A percentile compares a stretch with the other conserved stretches of the same genome.
phyloP scores from a whole-genome alignment of 23 red algal genomes.

The Gracilaria gracilis region DNA sequence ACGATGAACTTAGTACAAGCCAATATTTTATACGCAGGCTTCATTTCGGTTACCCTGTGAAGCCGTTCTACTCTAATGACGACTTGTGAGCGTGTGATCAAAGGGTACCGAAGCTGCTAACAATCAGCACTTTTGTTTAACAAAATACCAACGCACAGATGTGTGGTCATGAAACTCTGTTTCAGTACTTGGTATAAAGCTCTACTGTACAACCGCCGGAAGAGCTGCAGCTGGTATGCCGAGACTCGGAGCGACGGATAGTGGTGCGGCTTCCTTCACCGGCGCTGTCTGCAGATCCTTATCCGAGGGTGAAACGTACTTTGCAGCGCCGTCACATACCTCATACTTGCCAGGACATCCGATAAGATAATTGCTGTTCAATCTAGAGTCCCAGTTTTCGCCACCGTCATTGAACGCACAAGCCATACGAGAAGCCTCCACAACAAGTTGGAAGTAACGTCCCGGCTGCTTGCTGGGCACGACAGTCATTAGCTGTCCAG shows the following conservation, averaged over 20 bases:
- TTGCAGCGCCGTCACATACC: conserved; percentile 25
- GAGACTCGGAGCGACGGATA: background rate
- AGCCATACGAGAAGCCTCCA: conserved; percentile 36
- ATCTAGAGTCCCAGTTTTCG: conserved; percentile 68
- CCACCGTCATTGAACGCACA: conserved; percentile 69
- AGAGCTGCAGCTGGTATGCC: background rate
- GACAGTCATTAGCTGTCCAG: conserved; percentile 19
- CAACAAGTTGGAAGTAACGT: conserved; percentile 41
- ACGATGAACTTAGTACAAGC: too few relatives aligned
- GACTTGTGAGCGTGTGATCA: background rate
- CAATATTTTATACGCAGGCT: background rate
- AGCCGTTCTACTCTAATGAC: background rate
- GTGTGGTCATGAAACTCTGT: too few relatives aligned
- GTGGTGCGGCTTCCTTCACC: background rate
- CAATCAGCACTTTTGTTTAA: background rate
- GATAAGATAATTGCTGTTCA: conserved; percentile 61
- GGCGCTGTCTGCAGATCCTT: conserved; percentile 28
- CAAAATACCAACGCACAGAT: too few relatives aligned
- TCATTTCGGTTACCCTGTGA: background rate
- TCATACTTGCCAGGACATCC: conserved; percentile 68
- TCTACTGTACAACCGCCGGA: background rate
- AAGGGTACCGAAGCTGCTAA: background rate
- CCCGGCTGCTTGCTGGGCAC: background rate
- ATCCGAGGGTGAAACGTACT: conserved; percentile 57
- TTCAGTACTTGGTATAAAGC: background rate